Evolutionary conservation across 1,139 yeast species (phyloP).

Genomic region (Magnusiomyces magnusii): DNA sequence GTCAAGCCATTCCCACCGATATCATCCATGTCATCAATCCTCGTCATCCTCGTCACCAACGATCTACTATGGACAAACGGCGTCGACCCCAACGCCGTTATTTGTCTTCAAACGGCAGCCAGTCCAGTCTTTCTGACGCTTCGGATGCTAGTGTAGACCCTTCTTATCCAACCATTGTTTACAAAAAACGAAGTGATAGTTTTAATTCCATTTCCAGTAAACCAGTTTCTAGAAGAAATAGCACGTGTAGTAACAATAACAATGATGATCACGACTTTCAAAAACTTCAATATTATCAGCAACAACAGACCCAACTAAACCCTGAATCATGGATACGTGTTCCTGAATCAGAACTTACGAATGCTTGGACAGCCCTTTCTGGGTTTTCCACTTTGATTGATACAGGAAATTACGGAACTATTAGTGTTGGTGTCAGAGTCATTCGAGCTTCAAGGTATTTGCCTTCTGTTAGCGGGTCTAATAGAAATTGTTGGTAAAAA

Average conservation of each 20-base stretch:
- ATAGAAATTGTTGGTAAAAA: slow-evolving; percentile 18
- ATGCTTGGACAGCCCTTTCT: slow-evolving; percentile 24
- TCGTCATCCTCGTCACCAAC: slow-evolving; percentile 4
- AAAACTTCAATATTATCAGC: background rate
- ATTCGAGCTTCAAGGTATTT: slow-evolving; percentile 25
- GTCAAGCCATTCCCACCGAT: slow-evolving; percentile 40
- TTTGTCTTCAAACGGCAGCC: slow-evolving; percentile 3
- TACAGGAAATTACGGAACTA: slow-evolving; percentile 15
- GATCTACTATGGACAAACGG: background rate
- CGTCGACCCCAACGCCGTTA: slow-evolving; percentile 4
- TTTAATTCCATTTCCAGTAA: background rate
- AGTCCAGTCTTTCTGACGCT: slow-evolving; percentile 3
- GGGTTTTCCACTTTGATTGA: slow-evolving; percentile 19
- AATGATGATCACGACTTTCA: background rate
- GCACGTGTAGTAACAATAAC: background rate
- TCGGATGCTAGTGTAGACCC: background rate
- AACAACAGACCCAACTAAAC: background rate
- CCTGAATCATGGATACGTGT: slow-evolving; percentile 23
- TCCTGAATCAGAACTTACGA: slow-evolving; percentile 23
- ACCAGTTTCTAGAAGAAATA: background rate
- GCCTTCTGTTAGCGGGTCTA: slow-evolving; percentile 21
- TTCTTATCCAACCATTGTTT: background rate
- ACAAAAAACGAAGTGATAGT: background rate
- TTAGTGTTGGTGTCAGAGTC: slow-evolving; percentile 22
- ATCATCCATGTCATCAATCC: slow-evolving; percentile 27